Conservation (phyloP, 305 asterid species). For the Solanum chacoense region DNA sequence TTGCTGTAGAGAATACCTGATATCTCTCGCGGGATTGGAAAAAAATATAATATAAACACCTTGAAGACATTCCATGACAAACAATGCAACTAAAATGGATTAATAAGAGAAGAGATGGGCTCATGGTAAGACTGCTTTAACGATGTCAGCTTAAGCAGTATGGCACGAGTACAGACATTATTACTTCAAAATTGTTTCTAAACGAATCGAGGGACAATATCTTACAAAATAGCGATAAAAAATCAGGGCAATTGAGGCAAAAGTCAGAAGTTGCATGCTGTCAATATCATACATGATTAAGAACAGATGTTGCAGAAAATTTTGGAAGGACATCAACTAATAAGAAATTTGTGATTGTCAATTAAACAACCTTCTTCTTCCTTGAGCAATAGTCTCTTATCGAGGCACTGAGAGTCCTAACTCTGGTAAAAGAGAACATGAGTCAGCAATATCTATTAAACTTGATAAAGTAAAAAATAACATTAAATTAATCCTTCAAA, state of each 20-base stretch:
- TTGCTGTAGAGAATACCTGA: neutral
- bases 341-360: conserved; percentile 6
- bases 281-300: neutral
- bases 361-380: conserved; percentile 18
- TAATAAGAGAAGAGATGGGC: neutral
- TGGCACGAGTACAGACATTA: neutral
- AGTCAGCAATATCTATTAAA: conserved; percentile 1
- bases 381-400: conserved; percentile 35
- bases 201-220: neutral
- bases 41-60: neutral
- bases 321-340: neutral
- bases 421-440: conserved; percentile 29
- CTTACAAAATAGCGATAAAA: neutral
- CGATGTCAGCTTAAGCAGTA: neutral
- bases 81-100: neutral
- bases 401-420: conserved; percentile 71
- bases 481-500: neutral
- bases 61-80: neutral
- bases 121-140: neutral
- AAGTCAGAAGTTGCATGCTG: neutral
- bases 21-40: neutral
- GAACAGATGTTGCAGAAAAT: neutral
- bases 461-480: neutral
- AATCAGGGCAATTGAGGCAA: neutral
- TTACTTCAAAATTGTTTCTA: neutral